Base-by-base conservation (phyloP, 2,329 filamentous ascomycete genomes). In the Aspergillus hiratsukae region DNA sequence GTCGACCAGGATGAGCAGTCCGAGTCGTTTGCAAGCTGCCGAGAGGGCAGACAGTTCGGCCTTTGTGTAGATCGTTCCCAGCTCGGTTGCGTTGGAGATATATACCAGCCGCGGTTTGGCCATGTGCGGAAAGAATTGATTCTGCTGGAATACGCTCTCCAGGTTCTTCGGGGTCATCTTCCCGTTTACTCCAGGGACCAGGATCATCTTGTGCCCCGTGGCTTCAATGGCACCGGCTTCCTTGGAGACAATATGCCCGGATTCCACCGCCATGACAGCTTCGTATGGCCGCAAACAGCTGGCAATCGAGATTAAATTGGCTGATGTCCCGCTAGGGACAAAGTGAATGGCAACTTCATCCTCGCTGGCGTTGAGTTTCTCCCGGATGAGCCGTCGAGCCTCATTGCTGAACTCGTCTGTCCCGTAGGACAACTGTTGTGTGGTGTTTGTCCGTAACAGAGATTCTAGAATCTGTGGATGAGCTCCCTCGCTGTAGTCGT, bases 401-500 rank as follows among this genome's bases (percentile, higher is more conserved):
- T 75, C 64, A 17, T 72, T 66, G 61, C 72, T 75, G 60, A 77
- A 80, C 2, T 75, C 66, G 52, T 81, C 80, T 31, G 69, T 70
- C 14, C 79, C 80, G 59, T 81, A 81, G 31, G 78, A 75, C 5
- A 71, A 64, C 61, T 81, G 76, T 51, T 81, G 79, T 1, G 73
- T 72, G 3, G 64, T 62, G 54, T 81, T 81, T 62, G 73, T 76
- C 31, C 70, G 63, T 17, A 80, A 62, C 1, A 81, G 69, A 9
- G 79, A 77, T 48, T 80, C 73, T 28, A 81, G 72, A 3, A 81
- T 67, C n/a, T 73, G 70, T 4, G 80, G 79, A 57, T 81, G 80
- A 0, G 78, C 79, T 37, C 79, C 80, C 57, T 81, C 79, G 64
- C 77, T 79, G 62, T 81, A 81, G 59, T 81, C 79, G 60, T 81